A percentile compares a stretch with the other conserved stretches of the same genome.
phyloP scores from a whole-genome alignment of 768 basidiomycete species.

The Lactifluus piperatus region DNA sequence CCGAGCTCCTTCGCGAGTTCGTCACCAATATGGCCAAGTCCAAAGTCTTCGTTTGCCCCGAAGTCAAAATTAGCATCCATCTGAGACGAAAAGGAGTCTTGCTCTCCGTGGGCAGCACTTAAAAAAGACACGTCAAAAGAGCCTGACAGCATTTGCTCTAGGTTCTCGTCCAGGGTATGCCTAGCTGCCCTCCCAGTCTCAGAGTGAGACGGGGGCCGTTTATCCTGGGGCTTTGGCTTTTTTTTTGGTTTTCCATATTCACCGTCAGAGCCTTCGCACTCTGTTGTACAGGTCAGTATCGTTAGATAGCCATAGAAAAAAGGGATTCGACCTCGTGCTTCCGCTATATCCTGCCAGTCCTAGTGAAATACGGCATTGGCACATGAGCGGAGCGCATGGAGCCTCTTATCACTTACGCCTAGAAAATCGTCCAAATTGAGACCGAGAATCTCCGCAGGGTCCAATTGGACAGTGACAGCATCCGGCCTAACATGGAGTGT shows the following conservation, averaged over 20 bases:
- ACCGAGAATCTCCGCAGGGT: conserved; percentile 22
- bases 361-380: background rate
- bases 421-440: conserved; percentile 23
- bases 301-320: background rate
- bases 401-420: conserved; percentile 9
- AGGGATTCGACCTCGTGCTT: conserved; percentile 8
- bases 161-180: conserved; percentile 64
- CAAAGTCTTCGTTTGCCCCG: conserved; percentile 42
- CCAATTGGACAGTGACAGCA: conserved; percentile 26
- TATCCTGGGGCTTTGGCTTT: conserved; percentile 26
- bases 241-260: conserved; percentile 36
- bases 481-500: conserved; percentile 24
- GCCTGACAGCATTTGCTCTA: conserved; percentile 54
- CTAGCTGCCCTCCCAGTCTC: conserved; percentile 43
- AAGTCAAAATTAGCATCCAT: conserved; percentile 36
- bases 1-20: conserved; percentile 71
- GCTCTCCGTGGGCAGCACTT: conserved; percentile 27
- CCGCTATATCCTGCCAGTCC: conserved; percentile 15
- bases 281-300: background rate
- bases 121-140: conserved; percentile 58
- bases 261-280: conserved; percentile 35
- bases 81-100: conserved; percentile 49
- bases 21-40: conserved; percentile 54
- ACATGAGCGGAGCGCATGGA: background rate
- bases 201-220: conserved; percentile 26